phyloP scores from a whole-genome alignment of 805 yeast genomes.

The Wickerhamiella allomyrinae region DNA sequence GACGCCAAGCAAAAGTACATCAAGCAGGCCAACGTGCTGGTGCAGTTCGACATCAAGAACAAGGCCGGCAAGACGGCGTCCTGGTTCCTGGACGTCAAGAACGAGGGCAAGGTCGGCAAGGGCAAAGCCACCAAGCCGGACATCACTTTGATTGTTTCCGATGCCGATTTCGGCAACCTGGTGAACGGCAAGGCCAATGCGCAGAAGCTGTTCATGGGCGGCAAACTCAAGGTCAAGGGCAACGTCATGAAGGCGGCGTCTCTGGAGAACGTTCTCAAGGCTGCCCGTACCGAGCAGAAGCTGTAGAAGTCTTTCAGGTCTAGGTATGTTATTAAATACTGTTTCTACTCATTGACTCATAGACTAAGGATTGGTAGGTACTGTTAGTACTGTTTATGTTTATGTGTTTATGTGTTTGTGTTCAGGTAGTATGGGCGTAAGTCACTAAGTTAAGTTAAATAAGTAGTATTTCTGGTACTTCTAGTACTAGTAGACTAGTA shows the following conservation, averaged over 20 bases:
- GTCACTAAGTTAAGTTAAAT: too few species aligned
- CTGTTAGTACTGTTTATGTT: too few species aligned
- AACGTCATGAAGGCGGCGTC: constrained; percentile 82
- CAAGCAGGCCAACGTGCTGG: constrained; percentile 42
- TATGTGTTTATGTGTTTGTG: too few species aligned
- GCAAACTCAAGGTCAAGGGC: constrained; percentile 76
- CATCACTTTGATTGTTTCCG: constrained; percentile 49
- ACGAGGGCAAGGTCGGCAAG: constrained; percentile 37
- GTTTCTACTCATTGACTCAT: background rate
- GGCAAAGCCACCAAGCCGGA: constrained; percentile 36
- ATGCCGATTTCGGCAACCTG: constrained; percentile 55
- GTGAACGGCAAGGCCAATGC: constrained; percentile 71
- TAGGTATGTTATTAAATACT: background rate
- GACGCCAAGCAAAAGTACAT: constrained; percentile 23
- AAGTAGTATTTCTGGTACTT: too few species aligned
- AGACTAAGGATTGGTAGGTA: background rate
- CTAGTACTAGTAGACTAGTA: too few species aligned
- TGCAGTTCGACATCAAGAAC: constrained; percentile 54
- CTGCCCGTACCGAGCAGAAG: constrained; percentile 34
- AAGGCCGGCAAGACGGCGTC: constrained; percentile 42
- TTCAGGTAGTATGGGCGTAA: too few species aligned
- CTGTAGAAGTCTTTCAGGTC: constrained; percentile 20
- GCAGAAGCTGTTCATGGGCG: constrained; percentile 70
- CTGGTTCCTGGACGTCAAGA: constrained; percentile 58
- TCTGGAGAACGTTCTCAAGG: constrained; percentile 53